These are phyloP conservation scores for Ophiognomonia clavigignenti-juglandacearum DNA, from an alignment of 2,329 filamentous ascomycete genomes.

Conservation along the genomic window DNA sequence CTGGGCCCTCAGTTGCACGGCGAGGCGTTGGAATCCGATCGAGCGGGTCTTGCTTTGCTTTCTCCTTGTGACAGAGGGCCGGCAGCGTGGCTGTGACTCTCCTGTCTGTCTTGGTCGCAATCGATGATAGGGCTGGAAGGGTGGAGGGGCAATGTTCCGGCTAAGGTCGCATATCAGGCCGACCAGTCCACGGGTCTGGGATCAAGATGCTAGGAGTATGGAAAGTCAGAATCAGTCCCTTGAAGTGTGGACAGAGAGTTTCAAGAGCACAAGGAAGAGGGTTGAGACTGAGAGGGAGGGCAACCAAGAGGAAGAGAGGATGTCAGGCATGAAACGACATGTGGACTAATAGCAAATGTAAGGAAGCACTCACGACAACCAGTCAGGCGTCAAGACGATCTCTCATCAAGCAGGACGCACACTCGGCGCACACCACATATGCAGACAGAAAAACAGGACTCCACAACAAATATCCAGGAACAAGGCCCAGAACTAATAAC, in stretches of 20 bases:
- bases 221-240: constrained; percentile 1
- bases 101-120: constrained; percentile 6
- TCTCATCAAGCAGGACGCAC: constrained; percentile 6
- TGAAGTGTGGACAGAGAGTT: constrained; percentile 7
- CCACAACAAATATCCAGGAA: not conserved
- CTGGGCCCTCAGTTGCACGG: not conserved
- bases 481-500: not conserved
- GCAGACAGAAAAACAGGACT: not conserved
- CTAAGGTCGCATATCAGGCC: constrained; percentile 18
- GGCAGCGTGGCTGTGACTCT: constrained; percentile 6
- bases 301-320: constrained; percentile 3
- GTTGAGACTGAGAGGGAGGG: too few species aligned
- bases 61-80: too few species aligned
- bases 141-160: constrained; percentile 1
- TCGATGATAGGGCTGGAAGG: constrained; percentile 10
- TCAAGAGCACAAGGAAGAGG: constrained; percentile 8
- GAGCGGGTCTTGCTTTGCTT: not conserved
- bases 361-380: constrained; percentile 6
- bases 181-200: constrained; percentile 9
- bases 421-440: constrained; percentile 2
- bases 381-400: constrained; percentile 11
- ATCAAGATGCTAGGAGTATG: constrained; percentile 7
- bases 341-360: constrained; percentile 16
- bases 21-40: not conserved
- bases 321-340: constrained; percentile 13